These are phyloP conservation scores for Dillenia suffruticosa DNA, from an alignment of 164 flowering plant species.

Conservation along the genomic window DNA sequence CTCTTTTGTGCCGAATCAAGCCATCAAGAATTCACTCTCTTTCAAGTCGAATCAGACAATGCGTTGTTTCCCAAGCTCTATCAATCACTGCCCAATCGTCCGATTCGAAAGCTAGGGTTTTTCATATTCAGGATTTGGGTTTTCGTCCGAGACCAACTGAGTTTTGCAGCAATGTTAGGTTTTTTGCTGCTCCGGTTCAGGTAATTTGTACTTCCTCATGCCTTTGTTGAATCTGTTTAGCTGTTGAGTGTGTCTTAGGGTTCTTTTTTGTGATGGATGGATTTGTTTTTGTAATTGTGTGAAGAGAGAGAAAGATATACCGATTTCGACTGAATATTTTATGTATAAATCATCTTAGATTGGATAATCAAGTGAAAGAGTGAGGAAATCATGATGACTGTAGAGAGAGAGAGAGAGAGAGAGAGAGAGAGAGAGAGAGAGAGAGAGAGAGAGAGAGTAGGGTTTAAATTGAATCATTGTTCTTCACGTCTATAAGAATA, in stretches of 20 bases:
- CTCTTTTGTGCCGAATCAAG: slow-evolving; percentile 30
- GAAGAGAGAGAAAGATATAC: no score
- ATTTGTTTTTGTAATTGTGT: neutral
- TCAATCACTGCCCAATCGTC: slow-evolving; percentile 1
- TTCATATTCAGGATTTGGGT: slow-evolving; percentile 13
- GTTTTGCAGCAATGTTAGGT: slow-evolving; percentile 29
- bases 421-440: no score
- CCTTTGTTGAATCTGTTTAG: neutral
- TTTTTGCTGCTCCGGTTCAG: slow-evolving; percentile 61
- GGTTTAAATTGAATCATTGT: no score
- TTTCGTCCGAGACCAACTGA: slow-evolving; percentile 10
- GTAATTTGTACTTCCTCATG: slow-evolving; percentile 18
- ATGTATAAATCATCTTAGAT: no score
- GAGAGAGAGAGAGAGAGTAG: no score
- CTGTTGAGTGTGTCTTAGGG: neutral
- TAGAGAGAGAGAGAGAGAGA: no score
- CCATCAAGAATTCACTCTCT: slow-evolving; percentile 18
- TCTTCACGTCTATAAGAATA: no score
- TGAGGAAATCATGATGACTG: no score
- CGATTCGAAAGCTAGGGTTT: slow-evolving; percentile 5
- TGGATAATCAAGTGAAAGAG: neutral
- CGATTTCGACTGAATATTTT: no score
- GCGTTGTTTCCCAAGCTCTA: slow-evolving; percentile 13
- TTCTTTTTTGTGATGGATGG: neutral
- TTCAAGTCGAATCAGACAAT: slow-evolving; percentile 25